Evolutionary conservation across 1,284 basidiomycete genomes (phyloP), one percentile per base, ranked within the genome.

Genomic region (Thecaphora frezii): DNA sequence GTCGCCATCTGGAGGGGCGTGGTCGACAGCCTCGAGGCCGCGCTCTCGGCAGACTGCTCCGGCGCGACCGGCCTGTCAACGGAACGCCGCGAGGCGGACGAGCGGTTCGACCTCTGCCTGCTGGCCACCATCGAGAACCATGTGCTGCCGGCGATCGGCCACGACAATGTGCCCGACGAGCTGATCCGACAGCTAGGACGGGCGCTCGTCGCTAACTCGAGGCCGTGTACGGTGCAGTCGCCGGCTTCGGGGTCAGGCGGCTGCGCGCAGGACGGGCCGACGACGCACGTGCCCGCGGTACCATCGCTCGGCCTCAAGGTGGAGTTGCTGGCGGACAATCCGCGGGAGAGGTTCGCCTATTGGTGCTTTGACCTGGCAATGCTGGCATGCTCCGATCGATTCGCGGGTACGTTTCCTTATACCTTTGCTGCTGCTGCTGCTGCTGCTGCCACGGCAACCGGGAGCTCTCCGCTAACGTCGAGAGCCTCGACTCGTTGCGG

Each of bases 321-420:
- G 14, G 19, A 49, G 12, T 12, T 22, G 30, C 25, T 24, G 3
- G 44, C 53, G 12, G 33, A 36, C 33, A 36, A 36, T 36, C 33
- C 33, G 13, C 8, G 33, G 13, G 93, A 97, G 79, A 83, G 88
- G 10, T 91, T 93, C 73, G 88, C 89, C 9, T 96, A 92, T 80
- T 97, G 93, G 92, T 92, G 90, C 68, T 89, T 97, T 59, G 91
- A 96, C 71, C 80, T 94, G 23, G 79, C 97, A 18, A 92, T 96
- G 77, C 78, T 89, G 60, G 83, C 89, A 23, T 91, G 89, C 69
- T 87, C 87, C 0, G 82, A 41, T 16, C 4, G 30, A 44, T 18
- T 39, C 14, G 42, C 23, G 65, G 81, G 82, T 0, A 84, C 84
- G 21, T 18, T 18, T 36, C n/a, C n/a, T n/a, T n/a, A n/a, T n/a